phyloP scores from a whole-genome alignment of 805 yeast species.

The Candida vaughaniae region DNA sequence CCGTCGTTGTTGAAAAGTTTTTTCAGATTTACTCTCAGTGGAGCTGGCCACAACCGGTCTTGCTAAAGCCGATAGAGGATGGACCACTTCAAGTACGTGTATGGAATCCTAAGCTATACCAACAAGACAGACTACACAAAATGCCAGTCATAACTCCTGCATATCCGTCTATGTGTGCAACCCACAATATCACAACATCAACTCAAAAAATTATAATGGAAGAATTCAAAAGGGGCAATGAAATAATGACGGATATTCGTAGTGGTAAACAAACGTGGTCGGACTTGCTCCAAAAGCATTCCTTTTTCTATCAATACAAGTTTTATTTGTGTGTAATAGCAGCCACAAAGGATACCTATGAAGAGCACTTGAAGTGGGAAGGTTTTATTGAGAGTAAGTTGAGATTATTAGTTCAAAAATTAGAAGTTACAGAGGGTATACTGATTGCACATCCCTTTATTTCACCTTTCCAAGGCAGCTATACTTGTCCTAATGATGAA shows the following conservation, averaged over 20 bases:
- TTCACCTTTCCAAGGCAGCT: slow-evolving; percentile 48
- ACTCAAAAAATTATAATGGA: slow-evolving; percentile 77
- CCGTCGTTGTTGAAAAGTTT: slow-evolving; percentile 86
- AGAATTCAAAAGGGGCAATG: slow-evolving; percentile 79
- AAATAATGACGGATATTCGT: slow-evolving; percentile 65
- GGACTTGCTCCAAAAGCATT: slow-evolving; percentile 73
- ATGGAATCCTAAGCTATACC: slow-evolving; percentile 93
- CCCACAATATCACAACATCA: slow-evolving; percentile 89
- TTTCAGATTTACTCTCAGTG: slow-evolving; percentile 83
- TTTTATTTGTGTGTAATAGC: slow-evolving; percentile 83
- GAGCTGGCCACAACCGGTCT: slow-evolving; percentile 99
- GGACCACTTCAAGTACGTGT: slow-evolving; percentile 95
- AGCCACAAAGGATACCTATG: slow-evolving; percentile 68
- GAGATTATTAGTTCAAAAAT: slow-evolving; percentile 75
- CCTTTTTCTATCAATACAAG: slow-evolving; percentile 79
- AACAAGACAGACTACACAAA: slow-evolving; percentile 82
- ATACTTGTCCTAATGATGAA: neutral
- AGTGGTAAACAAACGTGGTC: slow-evolving; percentile 68
- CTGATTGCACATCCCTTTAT: slow-evolving; percentile 88
- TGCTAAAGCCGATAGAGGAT: slow-evolving; percentile 89
- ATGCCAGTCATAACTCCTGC: slow-evolving; percentile 99
- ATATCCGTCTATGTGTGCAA: slow-evolving; percentile 98
- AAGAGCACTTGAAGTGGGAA: slow-evolving; percentile 86
- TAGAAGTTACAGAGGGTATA: slow-evolving; percentile 75
- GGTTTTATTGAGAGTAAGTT: slow-evolving; percentile 91